Base-by-base conservation (phyloP, 345 rosid species). In the Linum usitatissimum region DNA sequence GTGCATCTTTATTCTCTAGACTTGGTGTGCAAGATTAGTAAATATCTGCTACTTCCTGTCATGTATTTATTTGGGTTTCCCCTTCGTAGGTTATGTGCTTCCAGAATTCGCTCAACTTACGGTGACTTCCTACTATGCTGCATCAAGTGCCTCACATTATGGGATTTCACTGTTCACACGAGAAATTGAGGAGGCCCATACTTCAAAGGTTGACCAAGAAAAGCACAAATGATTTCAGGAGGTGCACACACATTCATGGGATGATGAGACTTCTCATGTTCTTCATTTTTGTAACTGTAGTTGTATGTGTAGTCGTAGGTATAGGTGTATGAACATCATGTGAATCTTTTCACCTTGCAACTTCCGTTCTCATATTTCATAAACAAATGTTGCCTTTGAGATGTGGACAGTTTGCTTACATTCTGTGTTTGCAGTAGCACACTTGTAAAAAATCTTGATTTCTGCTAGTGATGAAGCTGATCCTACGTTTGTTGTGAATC, bases 111-210 rank as follows among this genome's bases (percentile, higher is more conserved):
- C 91, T 67, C 94, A 87, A 66, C 85, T 90, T 73, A 78, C 84
- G 4, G 94, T 86, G 63, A 86, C 94, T 19, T 89, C 99, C 17
- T 90, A 87, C 71, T 93, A 87, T 58, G 85, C 97, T 68, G 79
- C 99, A 65, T 86, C 97, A 57, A 93, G 99, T 75, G 96, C 86
- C 31, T 85, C 99, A 56, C 94, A 90, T 77, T 83, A 90, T 77
- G 84, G 90, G 66, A 77, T 93, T 68, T 93, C 97, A 38, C 73
- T 81, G 65, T 77, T 90, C 67, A 93, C 97, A 5, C 87, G 91
- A 57, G 80, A 66, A 59, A 73, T 87, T 30, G 99, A 93, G 68
- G 90, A 85, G 69, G 30, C 71, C 23, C 85, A 81, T 68, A 66
- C 66, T 67, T 78, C 87, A 57, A 68, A 57, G 56, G 61, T 71